Base-by-base conservation (phyloP, 805 yeast species). In the Hanseniaspora vineae region DNA sequence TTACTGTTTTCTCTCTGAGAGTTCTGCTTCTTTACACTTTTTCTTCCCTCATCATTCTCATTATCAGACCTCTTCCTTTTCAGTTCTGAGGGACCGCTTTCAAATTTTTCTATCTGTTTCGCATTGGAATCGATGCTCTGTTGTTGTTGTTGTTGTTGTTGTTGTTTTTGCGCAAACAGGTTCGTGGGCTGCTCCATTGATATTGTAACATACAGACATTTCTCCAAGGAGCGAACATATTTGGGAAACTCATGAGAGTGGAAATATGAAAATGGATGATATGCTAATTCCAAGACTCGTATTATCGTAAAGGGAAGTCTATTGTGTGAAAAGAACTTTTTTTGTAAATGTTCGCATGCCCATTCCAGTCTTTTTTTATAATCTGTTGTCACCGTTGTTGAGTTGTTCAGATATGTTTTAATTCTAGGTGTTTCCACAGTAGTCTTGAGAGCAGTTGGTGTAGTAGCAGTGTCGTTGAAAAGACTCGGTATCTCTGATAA, bases 231-330 rank as follows among this genome's bases (percentile, higher is more conserved):
- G 46, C 70, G 65, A 31, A 73, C 60, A 53, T 67, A 75, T 54
- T 76, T 76, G n/a, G 58, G 52, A 0, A 70, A 46, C 23, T 62
- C 67, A 18, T 51, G 54, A 5, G 60, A 57, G 17, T 62, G 60
- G 42, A 61, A 65, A 53, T 68, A 69, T 15, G 65, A 65, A 37
- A 66, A 63, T 2, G 80, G 79, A 44, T 66, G 65, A n/a, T 57
- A 48, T 6, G 75, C 52, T 11, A 76, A 46, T 54, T 77, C 80
- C 17, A 76, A 67, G 1, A 76, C 55, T 47, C 81, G 53, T 12
- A 66, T 51, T 1, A 75, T 64, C 0, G 79, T 76, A 54, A 75
- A 76, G 1, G 81, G 81, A 8, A 53, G 57, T n/a, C 35, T 46
- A 14, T 51, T 45, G 11, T 52, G 50, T 2, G 42, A 23, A 8